Base-by-base conservation (phyloP, 129 eudicot species). In the Pseudognaphalium luteoalbum region DNA sequence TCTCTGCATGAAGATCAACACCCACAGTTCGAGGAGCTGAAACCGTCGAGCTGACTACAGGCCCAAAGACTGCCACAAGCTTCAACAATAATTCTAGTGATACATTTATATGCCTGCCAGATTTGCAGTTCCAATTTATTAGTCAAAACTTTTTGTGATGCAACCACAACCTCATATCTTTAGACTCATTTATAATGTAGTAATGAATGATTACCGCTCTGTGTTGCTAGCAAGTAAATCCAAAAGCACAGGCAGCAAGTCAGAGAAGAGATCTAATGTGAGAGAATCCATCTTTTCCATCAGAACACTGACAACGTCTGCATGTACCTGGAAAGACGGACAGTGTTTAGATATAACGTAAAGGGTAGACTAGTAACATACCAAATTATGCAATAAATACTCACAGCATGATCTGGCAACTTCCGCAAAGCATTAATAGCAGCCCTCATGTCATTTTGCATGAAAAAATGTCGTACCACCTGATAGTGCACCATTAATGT, bases 401-500 rank as follows among this genome's bases (percentile, higher is more conserved):
- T 30, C 83, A 95, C 99, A 81, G 97, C 85, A 83, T 86, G 90
- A 83, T 95, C 99, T 58, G 97, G 96, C 82, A 95, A 71, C 85
- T 87, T 95, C 83, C 52, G 85, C 78, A 88, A 70, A 17, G 94
- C 94, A 74, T 81, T 81, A 39, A 95, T 89, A 54, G 99, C 93
- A 80, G 96, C 97, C 76, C 74, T 86, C 16, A 86, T 80, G 78
- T 95, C 99, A 73, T 85, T 95, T 60, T 86, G 78, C 79, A 77
- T 96, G 88, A 92, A 91, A 75, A 89, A 91, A 74, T 95, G 99
- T 14, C 99, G 87, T 70, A 95, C 89, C 85, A 95, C 93, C 99
- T 91, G 88, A 35, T 75, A 72, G 30, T 21, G 30, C n/a, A 63
- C 7, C 21, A 17, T 32, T 57, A 56, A 22, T 10, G 33, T 30